A percentile compares a stretch with the other conserved stretches of the same genome.
These are phyloP conservation scores for Plasmodium billcollinsi DNA, from an alignment of 169 alveolate species.

Conservation along the genomic window DNA sequence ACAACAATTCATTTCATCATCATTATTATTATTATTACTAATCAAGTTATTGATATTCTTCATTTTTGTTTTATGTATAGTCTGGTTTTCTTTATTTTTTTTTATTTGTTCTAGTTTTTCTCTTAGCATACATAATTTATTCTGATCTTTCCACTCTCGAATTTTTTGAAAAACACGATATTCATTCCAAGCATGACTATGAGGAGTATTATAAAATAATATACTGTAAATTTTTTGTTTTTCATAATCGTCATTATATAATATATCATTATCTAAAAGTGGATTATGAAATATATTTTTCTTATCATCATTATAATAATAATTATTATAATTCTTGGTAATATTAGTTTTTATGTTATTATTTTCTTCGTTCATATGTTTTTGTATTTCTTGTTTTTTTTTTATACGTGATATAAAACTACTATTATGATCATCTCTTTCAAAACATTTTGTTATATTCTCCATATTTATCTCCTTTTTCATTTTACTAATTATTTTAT, in stretches of 20 bases:
- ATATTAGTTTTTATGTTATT: too few relatives aligned
- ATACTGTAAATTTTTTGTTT: slow-evolving; percentile 25
- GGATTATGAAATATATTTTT: background rate
- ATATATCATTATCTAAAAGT: background rate
- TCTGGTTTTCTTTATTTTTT: slow-evolving; percentile 8
- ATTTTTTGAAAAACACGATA: slow-evolving; percentile 8
- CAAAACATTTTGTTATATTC: slow-evolving; percentile 20
- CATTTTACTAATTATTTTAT: slow-evolving; percentile 24
- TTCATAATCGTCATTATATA: slow-evolving; percentile 3
- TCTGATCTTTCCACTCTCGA: slow-evolving; percentile 32
- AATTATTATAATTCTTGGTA: background rate
- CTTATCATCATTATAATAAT: background rate
- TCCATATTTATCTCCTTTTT: slow-evolving; percentile 37
- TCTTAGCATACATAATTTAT: slow-evolving; percentile 36
- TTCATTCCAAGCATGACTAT: background rate
- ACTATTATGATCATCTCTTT: background rate
- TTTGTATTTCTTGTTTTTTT: background rate
- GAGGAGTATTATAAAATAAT: background rate
- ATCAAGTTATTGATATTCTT: too few relatives aligned
- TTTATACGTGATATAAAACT: background rate
- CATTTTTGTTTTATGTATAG: too few relatives aligned
- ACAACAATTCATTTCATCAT: too few relatives aligned
- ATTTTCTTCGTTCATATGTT: background rate
- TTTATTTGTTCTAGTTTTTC: slow-evolving; percentile 45
- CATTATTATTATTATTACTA: too few relatives aligned